Evolutionary conservation across 305 asterid species (phyloP).

Genomic region (Ilex paraguariensis): DNA sequence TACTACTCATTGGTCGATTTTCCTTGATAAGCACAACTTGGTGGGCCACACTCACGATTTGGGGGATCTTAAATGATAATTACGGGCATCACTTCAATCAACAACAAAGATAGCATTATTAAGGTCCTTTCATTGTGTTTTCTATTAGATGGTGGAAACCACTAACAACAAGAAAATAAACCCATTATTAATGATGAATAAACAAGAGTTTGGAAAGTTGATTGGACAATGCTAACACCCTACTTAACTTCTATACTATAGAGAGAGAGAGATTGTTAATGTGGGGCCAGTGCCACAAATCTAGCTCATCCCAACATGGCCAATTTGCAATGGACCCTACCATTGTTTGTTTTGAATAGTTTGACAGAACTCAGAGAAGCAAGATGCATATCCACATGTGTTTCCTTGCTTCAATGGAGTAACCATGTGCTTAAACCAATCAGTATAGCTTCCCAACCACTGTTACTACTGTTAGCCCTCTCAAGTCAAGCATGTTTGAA

Average conservation of each 20-base stretch:
- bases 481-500: conserved; percentile 11
- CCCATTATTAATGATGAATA: conserved; percentile 35
- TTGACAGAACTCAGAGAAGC: not conserved
- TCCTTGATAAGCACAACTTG: conserved; percentile 52
- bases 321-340: conserved; percentile 10
- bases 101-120: conserved; percentile 57
- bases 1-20: conserved; percentile 20
- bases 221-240: conserved; percentile 24
- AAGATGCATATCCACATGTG: conserved; percentile 23
- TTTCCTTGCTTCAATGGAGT: conserved; percentile 26
- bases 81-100: conserved; percentile 74
- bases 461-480: not conserved
- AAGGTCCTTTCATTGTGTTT: conserved; percentile 37
- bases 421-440: conserved; percentile 25
- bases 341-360: not conserved
- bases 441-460: conserved; percentile 5
- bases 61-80: conserved; percentile 73
- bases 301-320: conserved; percentile 18
- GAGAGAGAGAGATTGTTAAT: not conserved
- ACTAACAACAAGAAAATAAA: conserved; percentile 34
- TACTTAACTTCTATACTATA: not conserved
- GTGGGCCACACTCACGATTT: conserved; percentile 63
- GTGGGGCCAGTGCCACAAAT: conserved; percentile 20
- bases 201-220: conserved; percentile 36
- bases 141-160: conserved; percentile 62